Evolutionary conservation across 176 grass and related monocot species (phyloP).

Genomic region (Cymbopogon citratus): DNA sequence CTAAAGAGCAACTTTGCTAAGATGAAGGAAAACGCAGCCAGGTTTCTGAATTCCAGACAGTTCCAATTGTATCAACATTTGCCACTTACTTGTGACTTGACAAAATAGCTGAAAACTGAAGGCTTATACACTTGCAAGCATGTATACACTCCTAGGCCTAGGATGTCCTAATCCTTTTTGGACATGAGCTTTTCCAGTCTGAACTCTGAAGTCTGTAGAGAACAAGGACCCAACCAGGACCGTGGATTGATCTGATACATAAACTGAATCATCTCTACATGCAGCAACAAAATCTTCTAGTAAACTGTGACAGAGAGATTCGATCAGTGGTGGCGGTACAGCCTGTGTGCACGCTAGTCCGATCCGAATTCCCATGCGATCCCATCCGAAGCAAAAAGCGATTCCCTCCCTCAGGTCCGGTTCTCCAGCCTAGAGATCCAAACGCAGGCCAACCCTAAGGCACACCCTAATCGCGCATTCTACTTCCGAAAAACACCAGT

Average conservation of each 20-base stretch:
- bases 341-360: neutral
- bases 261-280: neutral
- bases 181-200: neutral
- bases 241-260: neutral
- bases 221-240: neutral
- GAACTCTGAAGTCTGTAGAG: neutral
- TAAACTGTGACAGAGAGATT: neutral
- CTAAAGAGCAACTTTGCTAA: neutral
- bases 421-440: neutral
- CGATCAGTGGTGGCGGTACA: neutral
- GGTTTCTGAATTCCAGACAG: neutral
- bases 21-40: neutral
- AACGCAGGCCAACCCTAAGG: neutral
- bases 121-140: neutral
- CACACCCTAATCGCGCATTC: neutral
- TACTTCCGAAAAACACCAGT: neutral
- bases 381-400: neutral
- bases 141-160: neutral
- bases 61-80: neutral
- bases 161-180: neutral
- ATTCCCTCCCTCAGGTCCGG: neutral
- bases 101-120: neutral
- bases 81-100: neutral
- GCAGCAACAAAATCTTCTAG: neutral
- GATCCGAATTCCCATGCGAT: neutral